These are phyloP conservation scores for Hypoxylon sp. DNA, from an alignment of 2,329 filamentous ascomycete genomes.

Conservation along the genomic window DNA sequence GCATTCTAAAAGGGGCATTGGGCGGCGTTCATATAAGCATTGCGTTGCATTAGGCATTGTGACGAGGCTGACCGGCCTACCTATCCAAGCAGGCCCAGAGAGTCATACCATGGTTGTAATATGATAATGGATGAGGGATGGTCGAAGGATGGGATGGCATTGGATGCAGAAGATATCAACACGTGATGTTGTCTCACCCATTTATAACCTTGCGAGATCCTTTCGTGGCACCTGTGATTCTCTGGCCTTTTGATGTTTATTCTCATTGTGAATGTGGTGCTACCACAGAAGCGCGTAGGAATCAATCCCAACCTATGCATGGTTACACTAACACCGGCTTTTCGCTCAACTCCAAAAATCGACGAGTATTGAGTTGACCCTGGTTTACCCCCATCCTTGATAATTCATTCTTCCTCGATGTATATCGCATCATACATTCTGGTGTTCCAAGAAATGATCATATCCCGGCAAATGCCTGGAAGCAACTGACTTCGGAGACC, in stretches of 20 bases:
- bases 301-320: constrained; percentile 3
- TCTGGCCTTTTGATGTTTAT: constrained; percentile 10
- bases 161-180: constrained; percentile 27
- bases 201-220: constrained; percentile 28
- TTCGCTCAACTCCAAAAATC: background rate
- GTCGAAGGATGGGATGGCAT: constrained; percentile 23
- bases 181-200: constrained; percentile 35
- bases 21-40: constrained; percentile 41
- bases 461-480: background rate
- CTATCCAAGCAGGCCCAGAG: constrained; percentile 23
- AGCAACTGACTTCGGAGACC: constrained; percentile 6
- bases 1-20: constrained; percentile 28
- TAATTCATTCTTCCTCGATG: constrained; percentile 9
- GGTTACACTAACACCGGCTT: background rate
- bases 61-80: constrained; percentile 19
- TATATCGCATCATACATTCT: constrained; percentile 13
- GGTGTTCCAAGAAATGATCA: no score
- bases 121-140: constrained; percentile 13
- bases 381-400: background rate
- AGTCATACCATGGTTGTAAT: constrained; percentile 22
- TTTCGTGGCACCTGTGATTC: constrained; percentile 7
- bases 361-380: background rate
- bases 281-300: constrained; percentile 1
- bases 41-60: constrained; percentile 37
- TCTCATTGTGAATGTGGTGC: constrained; percentile 6